Evolutionary conservation across 257 asterid species (phyloP).

Genomic region (Plantago elongata): DNA sequence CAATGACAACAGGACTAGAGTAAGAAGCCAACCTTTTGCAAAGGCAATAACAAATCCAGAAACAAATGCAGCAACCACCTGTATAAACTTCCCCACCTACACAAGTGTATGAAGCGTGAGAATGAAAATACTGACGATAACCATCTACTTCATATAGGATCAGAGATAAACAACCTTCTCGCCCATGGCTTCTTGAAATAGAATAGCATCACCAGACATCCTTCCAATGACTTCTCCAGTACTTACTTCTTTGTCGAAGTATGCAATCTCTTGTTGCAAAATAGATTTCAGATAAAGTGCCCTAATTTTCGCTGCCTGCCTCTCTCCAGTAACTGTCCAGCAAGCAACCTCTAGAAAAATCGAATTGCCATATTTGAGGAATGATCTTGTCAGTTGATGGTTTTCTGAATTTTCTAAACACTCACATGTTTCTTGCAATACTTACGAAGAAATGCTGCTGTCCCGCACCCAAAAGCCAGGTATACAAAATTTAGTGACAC

Average conservation of each 20-base stretch:
- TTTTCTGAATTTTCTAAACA: not conserved
- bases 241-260: conserved; percentile 45
- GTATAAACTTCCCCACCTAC: conserved; percentile 37
- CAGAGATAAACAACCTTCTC: conserved; percentile 37
- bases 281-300: conserved; percentile 32
- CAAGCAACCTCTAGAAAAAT: conserved; percentile 42
- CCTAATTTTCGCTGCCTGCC: conserved; percentile 51
- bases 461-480: conserved; percentile 42
- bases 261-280: conserved; percentile 51
- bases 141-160: too few species aligned
- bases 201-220: conserved; percentile 40
- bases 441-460: conserved; percentile 56
- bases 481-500: conserved; percentile 38
- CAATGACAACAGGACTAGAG: conserved; percentile 33
- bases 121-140: not conserved
- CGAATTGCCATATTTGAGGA: not conserved
- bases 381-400: not conserved
- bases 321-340: conserved; percentile 55
- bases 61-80: conserved; percentile 24
- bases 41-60: conserved; percentile 39
- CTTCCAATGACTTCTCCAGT: conserved; percentile 45
- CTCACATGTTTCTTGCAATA: not conserved
- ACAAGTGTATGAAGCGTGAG: conserved; percentile 1
- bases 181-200: conserved; percentile 50
- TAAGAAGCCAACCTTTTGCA: conserved; percentile 41